Base-by-base conservation (phyloP, 1,139 yeast species). In the Geotrichum klebahnii region DNA sequence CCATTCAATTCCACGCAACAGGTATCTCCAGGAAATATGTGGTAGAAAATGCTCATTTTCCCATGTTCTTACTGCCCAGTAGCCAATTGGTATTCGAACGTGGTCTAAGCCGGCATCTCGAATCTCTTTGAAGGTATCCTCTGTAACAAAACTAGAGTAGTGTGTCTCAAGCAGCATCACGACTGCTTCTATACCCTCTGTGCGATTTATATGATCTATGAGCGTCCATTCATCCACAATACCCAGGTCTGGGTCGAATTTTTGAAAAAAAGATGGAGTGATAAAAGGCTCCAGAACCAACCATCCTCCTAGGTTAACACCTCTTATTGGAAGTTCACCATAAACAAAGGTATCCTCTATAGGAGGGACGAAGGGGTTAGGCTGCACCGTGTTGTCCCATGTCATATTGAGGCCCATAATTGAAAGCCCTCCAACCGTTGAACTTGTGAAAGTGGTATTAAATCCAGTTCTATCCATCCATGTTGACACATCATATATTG, bases 261-360 rank as follows among this genome's bases (percentile, higher is more conserved):
- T 72, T 54, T 80, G 79, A 63, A 85, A 89, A 53, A 86, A 68
- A 1, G 90, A 81, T 1, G 96, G 96, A 0, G 89, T 85, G 60
- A 89, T 86, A 65, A 79, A 89, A 73, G 84, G 71, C 67, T 89
- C 97, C 40, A 88, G 69, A 1, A 88, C 84, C 55, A 88, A 76
- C 97, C 97, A 89, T 20, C 96, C 96, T 39, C 96, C 97, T 22
- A 89, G 69, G 61, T 86, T 87, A 42, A 89, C 90, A 53, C 97
- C 97, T 42, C 80, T 69, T 35, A 86, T 72, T 33, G 78, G 79
- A 40, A 70, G 71, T 28, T 64, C 65, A 19, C 70, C 67, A 60
- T 81, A 82, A 60, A 76, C 76, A 69, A 67, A 67, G 5, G 47
- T 40, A 20, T 60, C 55, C 32, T 57, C 52, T n/a, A 68, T 53